Conservation (phyloP, 108 stramenopile species). For the Fragilaria crotonensis region DNA sequence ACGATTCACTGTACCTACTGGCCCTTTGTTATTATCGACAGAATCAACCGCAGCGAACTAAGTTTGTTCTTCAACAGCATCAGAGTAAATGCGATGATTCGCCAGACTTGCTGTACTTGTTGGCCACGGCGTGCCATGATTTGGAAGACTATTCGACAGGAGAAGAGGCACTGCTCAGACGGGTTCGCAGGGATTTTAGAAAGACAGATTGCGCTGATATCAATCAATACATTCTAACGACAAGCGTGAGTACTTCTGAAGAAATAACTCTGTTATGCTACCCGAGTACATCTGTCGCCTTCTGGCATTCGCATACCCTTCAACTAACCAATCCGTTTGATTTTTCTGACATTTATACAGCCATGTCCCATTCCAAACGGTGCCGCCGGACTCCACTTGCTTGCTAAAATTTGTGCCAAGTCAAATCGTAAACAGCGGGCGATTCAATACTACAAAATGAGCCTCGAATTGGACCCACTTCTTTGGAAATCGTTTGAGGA, state of each 20-base stretch:
- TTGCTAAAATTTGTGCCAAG: constrained; percentile 73
- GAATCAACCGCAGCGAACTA: constrained; percentile 44
- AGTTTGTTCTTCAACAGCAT: constrained; percentile 33
- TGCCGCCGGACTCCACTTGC: constrained; percentile 75
- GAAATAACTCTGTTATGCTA: background rate
- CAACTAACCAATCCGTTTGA: background rate
- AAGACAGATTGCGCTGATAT: background rate
- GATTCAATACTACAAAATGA: constrained; percentile 62
- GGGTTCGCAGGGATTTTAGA: constrained; percentile 22
- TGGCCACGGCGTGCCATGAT: constrained; percentile 62
- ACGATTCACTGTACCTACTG: constrained; percentile 56
- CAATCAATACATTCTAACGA: constrained; percentile 40
- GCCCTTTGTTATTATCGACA: constrained; percentile 69
- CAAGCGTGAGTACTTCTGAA: constrained; percentile 16
- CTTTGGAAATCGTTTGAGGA: constrained; percentile 80
- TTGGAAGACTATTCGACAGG: constrained; percentile 62
- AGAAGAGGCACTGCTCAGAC: constrained; percentile 60
- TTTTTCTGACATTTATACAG: background rate
- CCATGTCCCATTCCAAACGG: constrained; percentile 82
- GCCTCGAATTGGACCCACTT: constrained; percentile 77
- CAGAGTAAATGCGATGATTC: constrained; percentile 4
- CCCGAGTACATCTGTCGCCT: too few relatives aligned
- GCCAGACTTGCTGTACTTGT: constrained; percentile 34
- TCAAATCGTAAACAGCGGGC: constrained; percentile 74
- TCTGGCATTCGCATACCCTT: too few relatives aligned